Conservation (phyloP, 768 basidiomycete species). For the Agrocybe chaxingu region DNA sequence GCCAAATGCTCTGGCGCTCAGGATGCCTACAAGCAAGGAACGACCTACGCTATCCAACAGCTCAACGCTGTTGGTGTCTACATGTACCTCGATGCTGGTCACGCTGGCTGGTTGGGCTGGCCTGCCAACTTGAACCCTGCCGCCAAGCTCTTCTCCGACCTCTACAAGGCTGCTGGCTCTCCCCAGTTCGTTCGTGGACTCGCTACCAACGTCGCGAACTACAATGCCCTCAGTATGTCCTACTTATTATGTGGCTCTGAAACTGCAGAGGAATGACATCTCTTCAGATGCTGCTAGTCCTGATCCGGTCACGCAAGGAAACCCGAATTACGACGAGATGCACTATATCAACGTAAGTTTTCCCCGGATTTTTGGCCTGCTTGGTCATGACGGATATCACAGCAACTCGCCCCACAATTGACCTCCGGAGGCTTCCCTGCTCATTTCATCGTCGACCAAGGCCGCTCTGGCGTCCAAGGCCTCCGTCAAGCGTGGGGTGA, state of each 20-base stretch:
- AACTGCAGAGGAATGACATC: conserved; percentile 26
- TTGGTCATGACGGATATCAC: neutral
- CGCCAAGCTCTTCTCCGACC: conserved; percentile 47
- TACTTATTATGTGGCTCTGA: neutral
- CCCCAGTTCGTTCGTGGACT: conserved; percentile 60
- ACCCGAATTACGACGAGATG: conserved; percentile 60
- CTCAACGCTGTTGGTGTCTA: conserved; percentile 54
- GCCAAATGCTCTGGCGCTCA: conserved; percentile 53
- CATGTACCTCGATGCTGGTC: conserved; percentile 62
- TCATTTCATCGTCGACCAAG: conserved; percentile 67
- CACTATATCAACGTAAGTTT: conserved; percentile 51
- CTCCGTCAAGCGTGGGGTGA: conserved; percentile 60
- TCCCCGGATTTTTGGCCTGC: neutral
- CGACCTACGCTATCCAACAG: conserved; percentile 52
- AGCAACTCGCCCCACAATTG: conserved; percentile 50
- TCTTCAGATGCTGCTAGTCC: conserved; percentile 41
- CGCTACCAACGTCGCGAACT: conserved; percentile 56
- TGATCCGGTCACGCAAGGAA: conserved; percentile 59
- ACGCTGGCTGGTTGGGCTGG: conserved; percentile 70
- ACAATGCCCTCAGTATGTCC: conserved; percentile 35
- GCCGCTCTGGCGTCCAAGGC: conserved; percentile 61
- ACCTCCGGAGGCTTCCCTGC: conserved; percentile 46
- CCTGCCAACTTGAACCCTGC: conserved; percentile 59
- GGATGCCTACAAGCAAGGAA: conserved; percentile 44
- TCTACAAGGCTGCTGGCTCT: conserved; percentile 49